phyloP scores from a whole-genome alignment of 306 rosid genomes.

The Elaeagnus macrophylla region DNA sequence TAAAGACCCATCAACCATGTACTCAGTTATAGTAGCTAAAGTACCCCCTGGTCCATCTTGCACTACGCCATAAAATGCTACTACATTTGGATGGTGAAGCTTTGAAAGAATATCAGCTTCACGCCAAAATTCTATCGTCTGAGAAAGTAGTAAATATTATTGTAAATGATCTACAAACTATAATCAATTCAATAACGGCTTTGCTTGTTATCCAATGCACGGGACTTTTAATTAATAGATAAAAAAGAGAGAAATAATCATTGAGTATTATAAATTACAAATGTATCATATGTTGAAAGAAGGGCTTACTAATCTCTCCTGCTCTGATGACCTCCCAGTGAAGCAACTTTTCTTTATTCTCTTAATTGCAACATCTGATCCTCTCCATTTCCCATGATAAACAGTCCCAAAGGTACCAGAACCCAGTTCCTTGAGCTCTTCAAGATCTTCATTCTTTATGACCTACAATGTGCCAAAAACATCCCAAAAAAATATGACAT shows the following conservation, averaged over 20 bases:
- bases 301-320: conserved; percentile 57
- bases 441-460: conserved; percentile 77
- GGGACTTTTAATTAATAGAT: not conserved
- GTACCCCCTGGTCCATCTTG: conserved; percentile 83
- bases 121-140: conserved; percentile 78
- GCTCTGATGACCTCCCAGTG: conserved; percentile 63
- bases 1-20: conserved; percentile 87
- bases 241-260: not conserved
- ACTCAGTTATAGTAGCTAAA: conserved; percentile 75
- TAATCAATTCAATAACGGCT: too few species aligned
- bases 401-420: conserved; percentile 84
- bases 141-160: not conserved
- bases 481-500: conserved; percentile 5
- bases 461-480: conserved; percentile 29
- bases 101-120: conserved; percentile 79
- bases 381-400: conserved; percentile 83
- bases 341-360: conserved; percentile 72
- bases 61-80: conserved; percentile 58
- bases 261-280: too few species aligned
- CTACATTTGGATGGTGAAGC: conserved; percentile 92
- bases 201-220: too few species aligned
- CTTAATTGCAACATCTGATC: conserved; percentile 79
- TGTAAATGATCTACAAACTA: too few species aligned
- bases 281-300: not conserved
- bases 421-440: conserved; percentile 71